Evolutionary conservation across 2,329 filamentous ascomycete genomes (phyloP), one percentile per base, ranked within the genome.

Genomic region (Orbilia oligospora): DNA sequence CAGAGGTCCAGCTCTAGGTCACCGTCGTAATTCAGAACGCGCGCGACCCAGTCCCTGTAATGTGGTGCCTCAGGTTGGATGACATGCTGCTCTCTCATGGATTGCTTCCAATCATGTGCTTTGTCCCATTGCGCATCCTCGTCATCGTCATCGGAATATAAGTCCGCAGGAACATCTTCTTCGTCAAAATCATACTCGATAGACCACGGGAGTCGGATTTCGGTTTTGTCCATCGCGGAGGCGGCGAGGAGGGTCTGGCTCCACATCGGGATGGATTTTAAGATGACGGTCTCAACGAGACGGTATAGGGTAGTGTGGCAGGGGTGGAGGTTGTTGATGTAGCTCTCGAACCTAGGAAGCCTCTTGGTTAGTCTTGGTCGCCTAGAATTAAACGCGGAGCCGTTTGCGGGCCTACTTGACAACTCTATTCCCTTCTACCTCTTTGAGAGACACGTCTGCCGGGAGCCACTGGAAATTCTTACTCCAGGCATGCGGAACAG

Each of bases 291-390:
- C 72, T 86, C 85, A 16, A 87, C 83, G 10, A 84, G 53, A 3
- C 70, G 67, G 77, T 87, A 87, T 2, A 87, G 76, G 0, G 82
- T 66, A 5, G 68, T 69, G 64, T 85, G 79, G 18, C 82, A 67
- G 0, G 86, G 86, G 73, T 87, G 85, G 5, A 87, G 82, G 69
- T 86, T 87, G 76, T 87, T 87, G 81, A 87, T 86, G 71, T 87
- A 87, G 41, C 84, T 84, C 3, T 81, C 82, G 58, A 86, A 83
- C 63, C 80, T 83, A 51, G 81, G 80, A 10, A 30, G 9, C 12
- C 10, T 2, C 5, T 49, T 66, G 22, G 22, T 51, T 18, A 20
- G 18, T 10, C 5, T 5, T 46, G 63, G 82, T 80, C 80, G 1
- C 18, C 12, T 14, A 9, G n/a, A n/a, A n/a, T n/a, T 2, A 12